Evolutionary conservation across 192 early-diverging fungal species (phyloP).

Genomic region (Backusella australiensis): DNA sequence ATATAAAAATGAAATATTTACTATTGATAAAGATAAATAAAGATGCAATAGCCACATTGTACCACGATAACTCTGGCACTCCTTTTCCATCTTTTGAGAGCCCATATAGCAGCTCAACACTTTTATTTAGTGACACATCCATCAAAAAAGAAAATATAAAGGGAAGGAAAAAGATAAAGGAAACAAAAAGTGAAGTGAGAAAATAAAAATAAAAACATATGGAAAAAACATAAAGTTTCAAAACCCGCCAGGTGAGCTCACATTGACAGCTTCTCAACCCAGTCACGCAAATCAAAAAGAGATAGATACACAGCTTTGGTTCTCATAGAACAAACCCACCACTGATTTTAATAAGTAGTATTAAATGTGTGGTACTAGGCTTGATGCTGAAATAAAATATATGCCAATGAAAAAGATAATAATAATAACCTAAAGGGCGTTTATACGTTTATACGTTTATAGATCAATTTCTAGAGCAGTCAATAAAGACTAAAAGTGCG

Average conservation of each 20-base stretch:
- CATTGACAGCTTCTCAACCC: not conserved
- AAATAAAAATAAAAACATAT: not conserved
- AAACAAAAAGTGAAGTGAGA: not conserved
- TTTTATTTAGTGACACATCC: not conserved
- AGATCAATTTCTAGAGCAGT: not conserved
- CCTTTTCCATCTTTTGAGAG: not conserved
- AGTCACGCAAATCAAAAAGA: not conserved
- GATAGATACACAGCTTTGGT: not conserved
- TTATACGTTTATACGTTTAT: not conserved
- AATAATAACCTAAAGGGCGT: not conserved
- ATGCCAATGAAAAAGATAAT: not conserved
- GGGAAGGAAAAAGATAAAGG: not conserved
- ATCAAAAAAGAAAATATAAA: not conserved
- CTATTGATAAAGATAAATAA: conserved; percentile 24
- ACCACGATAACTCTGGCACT: conserved; percentile 20
- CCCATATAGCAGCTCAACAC: not conserved
- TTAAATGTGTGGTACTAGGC: not conserved
- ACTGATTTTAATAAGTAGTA: not conserved
- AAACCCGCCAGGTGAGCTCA: not conserved
- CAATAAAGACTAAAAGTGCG: not conserved
- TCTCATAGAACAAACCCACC: not conserved
- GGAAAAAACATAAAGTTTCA: not conserved
- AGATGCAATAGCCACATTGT: conserved; percentile 26
- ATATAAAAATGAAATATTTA: conserved; percentile 6
- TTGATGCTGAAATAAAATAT: not conserved